Evolutionary conservation across 2,329 filamentous ascomycete species (phyloP), one percentile per base, ranked within the genome.

Genomic region (Cercospora canescens): DNA sequence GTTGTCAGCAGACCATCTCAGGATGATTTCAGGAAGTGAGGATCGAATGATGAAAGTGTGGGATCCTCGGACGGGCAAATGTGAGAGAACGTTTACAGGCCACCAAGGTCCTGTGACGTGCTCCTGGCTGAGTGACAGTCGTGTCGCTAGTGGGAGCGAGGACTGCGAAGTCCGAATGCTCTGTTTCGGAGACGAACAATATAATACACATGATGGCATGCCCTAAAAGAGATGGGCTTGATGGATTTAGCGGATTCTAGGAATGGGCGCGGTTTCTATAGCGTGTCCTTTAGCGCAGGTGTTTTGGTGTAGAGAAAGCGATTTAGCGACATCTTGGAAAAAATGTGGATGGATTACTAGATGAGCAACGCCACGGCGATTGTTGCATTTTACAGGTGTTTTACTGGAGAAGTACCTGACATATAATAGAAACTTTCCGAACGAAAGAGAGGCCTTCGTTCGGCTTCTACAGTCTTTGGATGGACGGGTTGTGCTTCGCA

Each of bases 11-110:
- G 94, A 98, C 79, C 94, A 91, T 1, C 82, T 98, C 21, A 88
- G 95, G 11, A 88, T 97, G 16, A 93, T 98, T 14, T 93, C 91
- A 18, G 94, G 94, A 0, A 91, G 92, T 11, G 93, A 98, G 78
- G 95, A 99, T 79, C 89, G 92, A 48, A 96, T 94, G 88, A 91
- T 97, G 73, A 98, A 98, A 82, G 88, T 92, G 34, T 99, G 95
- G 95, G 94, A 98, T 79, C 91, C 94, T 16, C 84, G 93, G 64
- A 94, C 91, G 1, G 95, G 95, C 30, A 93, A 91, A 75, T 97
- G 94, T 79, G 94, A 98, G 78, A 86, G 93, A 57, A 98, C 94
- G 3, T 94, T 97, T 75, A 93, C 92, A 2, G 94, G 94, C 0
- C 95, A 98, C 78, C 87, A 89, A 1, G 94, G 93, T 0, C 94